Evolutionary conservation across 495 filamentous ascomycete species (phyloP), one percentile per base, ranked within the genome.

Genomic region (Bacidia gigantensis): DNA sequence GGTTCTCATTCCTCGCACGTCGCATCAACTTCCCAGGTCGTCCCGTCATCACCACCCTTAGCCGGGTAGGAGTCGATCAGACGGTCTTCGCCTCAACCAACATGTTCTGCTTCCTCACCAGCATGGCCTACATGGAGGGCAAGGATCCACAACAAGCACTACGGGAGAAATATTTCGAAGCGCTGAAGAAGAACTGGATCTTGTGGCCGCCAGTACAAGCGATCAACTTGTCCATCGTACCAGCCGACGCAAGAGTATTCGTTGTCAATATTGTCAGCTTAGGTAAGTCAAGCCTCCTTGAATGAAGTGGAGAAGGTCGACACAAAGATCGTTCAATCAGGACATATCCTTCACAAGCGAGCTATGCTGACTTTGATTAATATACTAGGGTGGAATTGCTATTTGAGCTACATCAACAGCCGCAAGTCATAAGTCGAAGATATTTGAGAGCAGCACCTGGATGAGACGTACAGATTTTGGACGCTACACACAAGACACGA

Each of bases 181-280:
- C 82, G 43, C 72, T 97, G 65, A 76, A 72, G 62, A 84, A 82
- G 61, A 98, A 98, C 65, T 89, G 85, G 73, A 79, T 87, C 66
- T 73, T 98, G 46, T 98, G 93, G 92, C 93, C 92, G 9, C 78
- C 77, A 55, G 88, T 97, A 53, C 92, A 98, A 71, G 67, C 82
- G 49, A 74, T 82, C 56, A 98, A 98, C 70, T 97, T 98, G 72
- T 81, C 82, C 62, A 71, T 93, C 42, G 84, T 97, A 49, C 92
- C 92, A 12, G 67, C 95, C 58, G 76, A 97, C 57, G 82, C 89
- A 63, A 70, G 90, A 53, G 76, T 98, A 26, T 65, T 98, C 58
- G 79, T 95, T 42, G 92, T 96, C 43, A 98, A 98, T 62, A 65
- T 94, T 18, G 73, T 97, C 41, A 77, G 73, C 60, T 69, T 87